These are phyloP conservation scores for Achaetomium macrosporum DNA, from an alignment of 2,329 filamentous ascomycete species.

Conservation along the genomic window DNA sequence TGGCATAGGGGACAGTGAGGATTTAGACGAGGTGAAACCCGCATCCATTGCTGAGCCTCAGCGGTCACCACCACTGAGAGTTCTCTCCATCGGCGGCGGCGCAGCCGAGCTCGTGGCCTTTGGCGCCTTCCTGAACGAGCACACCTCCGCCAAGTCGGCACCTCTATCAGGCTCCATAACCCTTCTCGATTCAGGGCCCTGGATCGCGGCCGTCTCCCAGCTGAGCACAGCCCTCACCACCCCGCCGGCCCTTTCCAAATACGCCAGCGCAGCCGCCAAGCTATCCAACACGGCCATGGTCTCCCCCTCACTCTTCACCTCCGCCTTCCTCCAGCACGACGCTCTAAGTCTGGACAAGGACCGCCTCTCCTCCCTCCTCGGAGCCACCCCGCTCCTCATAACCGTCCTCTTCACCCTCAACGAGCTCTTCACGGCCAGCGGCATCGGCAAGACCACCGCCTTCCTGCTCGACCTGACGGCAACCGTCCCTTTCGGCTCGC, in stretches of 20 bases:
- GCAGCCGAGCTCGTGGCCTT: constrained; percentile 57
- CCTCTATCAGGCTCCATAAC: constrained; percentile 39
- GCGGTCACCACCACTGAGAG: constrained; percentile 26
- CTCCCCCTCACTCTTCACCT: constrained; percentile 31
- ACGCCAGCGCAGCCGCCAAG: constrained; percentile 43
- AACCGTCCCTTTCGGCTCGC: constrained; percentile 49
- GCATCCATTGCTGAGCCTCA: background rate
- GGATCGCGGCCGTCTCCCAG: constrained; percentile 56
- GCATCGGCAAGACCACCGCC: constrained; percentile 65
- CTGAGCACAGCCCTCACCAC: constrained; percentile 53
- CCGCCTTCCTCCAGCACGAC: constrained; percentile 44
- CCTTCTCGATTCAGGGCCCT: constrained; percentile 78
- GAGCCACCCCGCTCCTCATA: constrained; percentile 47
- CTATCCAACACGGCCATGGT: constrained; percentile 43
- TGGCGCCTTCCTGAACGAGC: constrained; percentile 37
- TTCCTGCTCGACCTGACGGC: constrained; percentile 67
- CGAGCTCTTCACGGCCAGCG: constrained; percentile 78
- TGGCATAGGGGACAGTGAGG: background rate
- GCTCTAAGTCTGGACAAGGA: constrained; percentile 38
- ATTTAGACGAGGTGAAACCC: background rate
- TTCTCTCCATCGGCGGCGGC: constrained; percentile 51
- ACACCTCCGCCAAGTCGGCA: background rate
- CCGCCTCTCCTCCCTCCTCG: constrained; percentile 31
- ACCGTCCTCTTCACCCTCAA: constrained; percentile 94
- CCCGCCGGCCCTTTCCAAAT: constrained; percentile 45